Evolutionary conservation across 371 early-diverging fungal genomes (phyloP), one percentile per base, ranked within the genome.

Genomic region (Mortierella sp.): DNA sequence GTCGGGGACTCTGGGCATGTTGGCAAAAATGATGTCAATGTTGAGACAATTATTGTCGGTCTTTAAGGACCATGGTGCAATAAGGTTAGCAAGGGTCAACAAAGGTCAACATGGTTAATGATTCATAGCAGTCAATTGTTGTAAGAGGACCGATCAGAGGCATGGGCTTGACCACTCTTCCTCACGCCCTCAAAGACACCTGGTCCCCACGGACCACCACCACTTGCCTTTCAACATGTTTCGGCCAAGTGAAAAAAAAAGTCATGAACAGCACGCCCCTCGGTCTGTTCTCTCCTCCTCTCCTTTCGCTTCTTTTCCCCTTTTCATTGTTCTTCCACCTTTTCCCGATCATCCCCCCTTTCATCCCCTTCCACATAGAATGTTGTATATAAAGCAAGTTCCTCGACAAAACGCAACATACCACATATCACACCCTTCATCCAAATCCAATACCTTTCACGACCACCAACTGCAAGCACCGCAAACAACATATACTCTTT

Each of bases 161-260:
- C n/a, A n/a, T n/a, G n/a, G n/a, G n/a, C n/a, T n/a, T n/a, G n/a
- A n/a, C n/a, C n/a, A 31, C 55, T 55, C 14, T 55, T 55, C 47
- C 22, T 47, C 22, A 4, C 2, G 14, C 47, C 22, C 22, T 10
- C 19, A 58, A 37, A 34, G 19, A 58, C 58, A 58, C 19, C 34
- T 34, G 34, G 58, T 34, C 58, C n/a, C n/a, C 58, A 58, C 58
- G 58, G 58, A 19, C 34, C 58, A 34, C 3, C n/a, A 24, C 16
- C 58, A 37, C 29, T 29, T 14, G 3, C 3, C 3, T 26, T 80
- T 91, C 16, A 88, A 89, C 55, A 66, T n/a, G n/a, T n/a, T n/a
- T n/a, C n/a, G n/a, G n/a, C n/a, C n/a, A 79, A 16, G 87, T 80
- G 5, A 47, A 26, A n/a, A 47, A 72, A n/a, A 52, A 1, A 4